phyloP scores from a whole-genome alignment of 495 filamentous ascomycete genomes.

The Annulohypoxylon maeteangense region DNA sequence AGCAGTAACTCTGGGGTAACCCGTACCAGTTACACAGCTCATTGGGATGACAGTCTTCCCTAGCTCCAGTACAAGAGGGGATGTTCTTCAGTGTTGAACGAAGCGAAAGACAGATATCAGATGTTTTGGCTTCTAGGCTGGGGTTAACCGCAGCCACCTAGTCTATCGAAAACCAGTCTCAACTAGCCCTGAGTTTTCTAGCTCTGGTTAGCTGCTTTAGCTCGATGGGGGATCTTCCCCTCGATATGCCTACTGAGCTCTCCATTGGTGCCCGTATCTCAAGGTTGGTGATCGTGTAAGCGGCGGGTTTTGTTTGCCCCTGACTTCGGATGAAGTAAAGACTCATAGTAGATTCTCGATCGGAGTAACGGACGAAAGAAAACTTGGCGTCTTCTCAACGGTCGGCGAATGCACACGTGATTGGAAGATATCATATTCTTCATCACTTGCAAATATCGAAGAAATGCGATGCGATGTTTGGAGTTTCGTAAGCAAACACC shows the following conservation, averaged over 20 bases:
- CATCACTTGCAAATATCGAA: background rate
- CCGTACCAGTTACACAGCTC: background rate
- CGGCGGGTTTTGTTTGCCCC: background rate
- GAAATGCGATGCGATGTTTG: background rate
- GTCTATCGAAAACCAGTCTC: background rate
- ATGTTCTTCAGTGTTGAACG: background rate
- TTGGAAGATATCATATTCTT: background rate
- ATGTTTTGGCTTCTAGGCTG: background rate
- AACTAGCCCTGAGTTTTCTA: background rate
- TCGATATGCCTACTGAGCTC: background rate
- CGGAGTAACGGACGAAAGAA: background rate
- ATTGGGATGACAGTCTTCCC: background rate
- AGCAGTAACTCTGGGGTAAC: background rate
- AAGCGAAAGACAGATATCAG: background rate
- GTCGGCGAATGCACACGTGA: background rate
- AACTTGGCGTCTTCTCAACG: background rate
- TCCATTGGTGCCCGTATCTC: background rate
- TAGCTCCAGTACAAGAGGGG: background rate
- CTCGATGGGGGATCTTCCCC: background rate
- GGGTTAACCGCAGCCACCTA: background rate
- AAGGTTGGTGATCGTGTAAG: background rate
- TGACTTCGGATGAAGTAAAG: background rate
- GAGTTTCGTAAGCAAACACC: background rate
- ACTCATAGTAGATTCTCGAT: no score
- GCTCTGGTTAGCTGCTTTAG: background rate